Base-by-base conservation (phyloP, 345 rosid genomes). In the Syzygium grande region DNA sequence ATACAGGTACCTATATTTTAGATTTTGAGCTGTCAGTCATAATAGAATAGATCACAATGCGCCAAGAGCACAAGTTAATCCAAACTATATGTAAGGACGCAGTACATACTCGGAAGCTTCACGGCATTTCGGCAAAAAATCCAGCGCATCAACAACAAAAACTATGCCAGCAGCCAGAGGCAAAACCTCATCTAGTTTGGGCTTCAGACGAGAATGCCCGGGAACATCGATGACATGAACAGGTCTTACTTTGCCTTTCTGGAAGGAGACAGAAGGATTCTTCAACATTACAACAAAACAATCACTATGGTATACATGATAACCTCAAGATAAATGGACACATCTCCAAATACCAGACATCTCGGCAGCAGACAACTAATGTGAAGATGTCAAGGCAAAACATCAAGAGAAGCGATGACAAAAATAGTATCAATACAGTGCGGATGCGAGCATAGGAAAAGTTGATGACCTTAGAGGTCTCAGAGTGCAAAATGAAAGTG, bases 161-260 rank as follows among this genome's bases (percentile, higher is more conserved):
- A 96, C 96, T 59, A 97, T 88, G 84, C 98, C 99, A 86, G 98
- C 98, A 80, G 99, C 98, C 88, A 93, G 96, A 85, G 94, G 96
- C 91, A 95, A 92, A 89, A 91, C 93, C 88, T 95, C 98, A 51
- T 97, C 99, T 86, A 96, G 92, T 90, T 97, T 95, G 52, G 96
- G 91, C 89, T 93, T 95, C 89, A 97, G 96, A 83, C 98, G 97
- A 91, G 97, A 93, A 90, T 96, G 98, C 51, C 99, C 99, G 79
- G 99, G 99, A 90, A 97, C 96, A 91, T 97, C 99, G 91, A 95
- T 95, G 90, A 96, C 92, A 92, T 95, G 99, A 84, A 96, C 93
- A 65, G 96, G 98, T 89, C 93, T 94, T 78, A 91, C 46, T 90
- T 95, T 96, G 56, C 99, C 95, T 77, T 91, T 94, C 99, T 93